A percentile compares a stretch with the other conserved stretches of the same genome.
phyloP scores from a whole-genome alignment of 805 yeast genomes.

The Hyphopichia homilentoma region DNA sequence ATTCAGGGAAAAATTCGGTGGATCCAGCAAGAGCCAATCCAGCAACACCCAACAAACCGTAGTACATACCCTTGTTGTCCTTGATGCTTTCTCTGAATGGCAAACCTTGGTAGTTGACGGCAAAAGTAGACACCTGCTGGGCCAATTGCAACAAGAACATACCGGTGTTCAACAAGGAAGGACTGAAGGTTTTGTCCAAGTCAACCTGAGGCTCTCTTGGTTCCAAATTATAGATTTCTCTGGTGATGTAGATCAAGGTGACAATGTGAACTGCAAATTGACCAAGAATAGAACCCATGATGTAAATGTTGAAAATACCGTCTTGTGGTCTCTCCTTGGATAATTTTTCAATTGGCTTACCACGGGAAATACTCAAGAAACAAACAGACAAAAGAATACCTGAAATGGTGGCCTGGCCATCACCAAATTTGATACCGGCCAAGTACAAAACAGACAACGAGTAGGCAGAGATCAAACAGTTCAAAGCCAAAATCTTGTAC shows the following conservation, averaged over 20 bases:
- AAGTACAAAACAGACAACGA: conserved; percentile 89
- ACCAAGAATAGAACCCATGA: conserved; percentile 96
- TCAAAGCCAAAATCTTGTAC: conserved; percentile 96
- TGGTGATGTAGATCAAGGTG: conserved; percentile 77
- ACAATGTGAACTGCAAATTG: conserved; percentile 92
- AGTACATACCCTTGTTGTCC: conserved; percentile 95
- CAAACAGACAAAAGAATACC: conserved; percentile 90
- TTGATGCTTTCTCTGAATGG: conserved; percentile 91
- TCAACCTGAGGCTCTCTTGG: conserved; percentile 92
- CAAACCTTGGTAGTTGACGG: conserved; percentile 94
- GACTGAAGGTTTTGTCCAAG: conserved; percentile 81
- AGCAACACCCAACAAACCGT: conserved; percentile 89
- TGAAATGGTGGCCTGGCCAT: conserved; percentile 96
- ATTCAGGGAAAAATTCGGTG: conserved; percentile 91
- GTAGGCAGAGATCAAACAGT: conserved; percentile 95
- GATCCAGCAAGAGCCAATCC: conserved; percentile 86
- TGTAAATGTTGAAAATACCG: conserved; percentile 91
- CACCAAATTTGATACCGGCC: conserved; percentile 98
- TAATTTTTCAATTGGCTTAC: conserved; percentile 82
- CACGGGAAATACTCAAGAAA: conserved; percentile 92
- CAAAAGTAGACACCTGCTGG: conserved; percentile 96
- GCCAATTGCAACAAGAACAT: conserved; percentile 91
- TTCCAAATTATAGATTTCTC: conserved; percentile 79
- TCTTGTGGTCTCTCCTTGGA: conserved; percentile 96
- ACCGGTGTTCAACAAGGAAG: conserved; percentile 92